Percentiles rank a stretch among this genome's conserved stretches.
Conservation (phyloP, 345 rosid genomes). For the Salix viminalis region DNA sequence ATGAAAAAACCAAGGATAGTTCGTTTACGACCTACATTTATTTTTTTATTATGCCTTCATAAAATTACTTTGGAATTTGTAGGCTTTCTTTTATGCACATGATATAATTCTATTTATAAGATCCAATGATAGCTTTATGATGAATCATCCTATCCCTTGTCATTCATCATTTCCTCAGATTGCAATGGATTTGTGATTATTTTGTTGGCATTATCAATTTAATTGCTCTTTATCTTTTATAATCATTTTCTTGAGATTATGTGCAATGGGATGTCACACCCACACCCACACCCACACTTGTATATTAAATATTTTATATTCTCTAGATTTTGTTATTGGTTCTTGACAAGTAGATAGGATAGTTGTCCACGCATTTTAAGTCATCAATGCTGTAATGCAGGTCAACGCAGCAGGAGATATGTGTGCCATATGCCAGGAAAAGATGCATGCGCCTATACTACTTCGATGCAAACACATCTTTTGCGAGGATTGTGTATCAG, state of each 20-base stretch:
- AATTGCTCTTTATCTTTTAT: not conserved
- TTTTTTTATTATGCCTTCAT: not conserved
- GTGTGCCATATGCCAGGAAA: slow-evolving; percentile 97
- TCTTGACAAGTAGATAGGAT: not conserved
- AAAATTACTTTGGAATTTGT: not conserved
- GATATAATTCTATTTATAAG: not conserved
- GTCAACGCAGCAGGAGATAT: slow-evolving; percentile 92
- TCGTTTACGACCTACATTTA: not conserved
- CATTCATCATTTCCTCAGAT: not conserved
- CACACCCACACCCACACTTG: too few relatives aligned
- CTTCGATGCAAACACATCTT: slow-evolving; percentile 96
- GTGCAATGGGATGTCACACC: not conserved
- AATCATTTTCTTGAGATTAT: not conserved
- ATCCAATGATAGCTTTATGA: not conserved
- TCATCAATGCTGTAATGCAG: slow-evolving; percentile 38
- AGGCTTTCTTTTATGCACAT: not conserved
- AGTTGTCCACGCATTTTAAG: slow-evolving; percentile 1
- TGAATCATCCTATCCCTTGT: not conserved
- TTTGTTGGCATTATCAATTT: not conserved
- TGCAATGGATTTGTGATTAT: not conserved
- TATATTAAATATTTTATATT: not conserved
- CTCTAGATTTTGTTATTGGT: not conserved
- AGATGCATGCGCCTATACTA: slow-evolving; percentile 93
- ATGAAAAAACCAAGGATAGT: not conserved
- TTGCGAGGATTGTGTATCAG: slow-evolving; percentile 98